These are phyloP conservation scores for Massariosphaeria phaeospora DNA, from an alignment of 495 filamentous ascomycete species.

Conservation along the genomic window DNA sequence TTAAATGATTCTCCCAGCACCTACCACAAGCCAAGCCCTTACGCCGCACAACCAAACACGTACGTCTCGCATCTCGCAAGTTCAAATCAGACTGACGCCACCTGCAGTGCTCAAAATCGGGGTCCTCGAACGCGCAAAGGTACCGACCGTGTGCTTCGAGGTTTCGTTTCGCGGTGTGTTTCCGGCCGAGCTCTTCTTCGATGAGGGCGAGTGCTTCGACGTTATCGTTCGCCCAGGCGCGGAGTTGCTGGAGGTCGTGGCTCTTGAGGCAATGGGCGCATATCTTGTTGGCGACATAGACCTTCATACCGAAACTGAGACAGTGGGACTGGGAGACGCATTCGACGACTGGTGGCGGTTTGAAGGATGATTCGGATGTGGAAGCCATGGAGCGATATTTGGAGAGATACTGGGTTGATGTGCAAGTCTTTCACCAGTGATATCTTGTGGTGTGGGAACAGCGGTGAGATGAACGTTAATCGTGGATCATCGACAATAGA, in stretches of 20 bases:
- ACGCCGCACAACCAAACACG: not conserved
- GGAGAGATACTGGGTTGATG: not conserved
- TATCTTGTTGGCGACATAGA: not conserved
- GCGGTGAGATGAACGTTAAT: too few species aligned
- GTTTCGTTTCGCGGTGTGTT: conserved; percentile 6
- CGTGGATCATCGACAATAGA: too few species aligned
- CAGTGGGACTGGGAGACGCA: conserved; percentile 3
- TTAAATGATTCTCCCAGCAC: conserved; percentile 10
- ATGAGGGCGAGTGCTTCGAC: not conserved
- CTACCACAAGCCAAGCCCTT: conserved; percentile 7
- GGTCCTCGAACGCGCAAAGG: conserved; percentile 20
- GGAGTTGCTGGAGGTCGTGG: conserved; percentile 5
- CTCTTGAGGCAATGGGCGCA: conserved; percentile 6
- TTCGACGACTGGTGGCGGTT: conserved; percentile 14
- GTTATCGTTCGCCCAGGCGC: conserved; percentile 6
- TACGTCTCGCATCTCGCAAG: conserved; percentile 1
- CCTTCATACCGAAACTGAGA: conserved; percentile 9
- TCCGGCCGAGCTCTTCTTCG: conserved; percentile 4
- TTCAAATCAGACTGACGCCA: conserved; percentile 16
- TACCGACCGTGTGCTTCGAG: conserved; percentile 7
- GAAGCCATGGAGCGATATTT: not conserved
- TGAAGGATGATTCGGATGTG: not conserved
- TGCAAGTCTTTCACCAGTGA: not conserved
- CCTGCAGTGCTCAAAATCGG: conserved; percentile 1
- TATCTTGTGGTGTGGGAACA: not conserved